Conservation (phyloP, 176 grass and related monocot species). For the Oryza glaberrima region DNA sequence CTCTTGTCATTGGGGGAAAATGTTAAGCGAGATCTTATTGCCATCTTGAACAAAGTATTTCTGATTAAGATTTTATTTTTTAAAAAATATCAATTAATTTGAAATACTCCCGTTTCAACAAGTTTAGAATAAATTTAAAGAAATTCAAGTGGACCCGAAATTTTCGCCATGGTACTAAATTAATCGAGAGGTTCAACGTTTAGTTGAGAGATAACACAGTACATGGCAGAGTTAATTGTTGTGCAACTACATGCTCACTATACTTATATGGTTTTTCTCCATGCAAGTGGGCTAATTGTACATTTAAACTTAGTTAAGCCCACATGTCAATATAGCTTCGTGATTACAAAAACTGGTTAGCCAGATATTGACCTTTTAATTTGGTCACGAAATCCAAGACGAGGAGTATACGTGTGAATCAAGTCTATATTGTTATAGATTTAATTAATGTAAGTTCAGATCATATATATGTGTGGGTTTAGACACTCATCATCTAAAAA, state of each 20-base stretch:
- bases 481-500: too few relatives aligned
- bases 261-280: background rate
- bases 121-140: background rate
- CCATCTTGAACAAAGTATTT: too few relatives aligned
- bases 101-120: background rate
- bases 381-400: background rate
- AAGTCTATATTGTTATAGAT: background rate
- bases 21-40: background rate
- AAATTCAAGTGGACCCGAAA: background rate
- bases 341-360: background rate
- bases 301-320: background rate
- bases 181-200: background rate
- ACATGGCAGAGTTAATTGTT: too few relatives aligned
- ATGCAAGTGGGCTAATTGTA: background rate
- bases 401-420: background rate
- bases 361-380: background rate
- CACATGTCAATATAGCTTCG: background rate
- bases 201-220: background rate
- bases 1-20: background rate
- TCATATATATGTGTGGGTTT: background rate
- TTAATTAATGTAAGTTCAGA: background rate
- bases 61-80: background rate
- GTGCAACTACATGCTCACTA: background rate
- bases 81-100: background rate
- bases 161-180: background rate